Conservation (phyloP, 768 basidiomycete species). For the Lactifluus pinguis region DNA sequence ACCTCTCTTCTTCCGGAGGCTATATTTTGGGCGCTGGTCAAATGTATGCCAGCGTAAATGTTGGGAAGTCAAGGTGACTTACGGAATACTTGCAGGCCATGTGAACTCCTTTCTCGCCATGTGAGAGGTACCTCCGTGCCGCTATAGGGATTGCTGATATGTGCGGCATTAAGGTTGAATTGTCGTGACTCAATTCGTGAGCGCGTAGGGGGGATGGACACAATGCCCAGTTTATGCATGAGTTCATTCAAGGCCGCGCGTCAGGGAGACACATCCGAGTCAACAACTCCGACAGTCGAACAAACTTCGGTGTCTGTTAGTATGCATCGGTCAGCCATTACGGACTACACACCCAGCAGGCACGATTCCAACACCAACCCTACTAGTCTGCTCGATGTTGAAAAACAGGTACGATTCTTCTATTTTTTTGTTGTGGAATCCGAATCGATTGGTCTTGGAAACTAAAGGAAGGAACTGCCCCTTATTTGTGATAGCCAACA, state of each 20-base stretch:
- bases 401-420: background rate
- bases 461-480: background rate
- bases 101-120: conserved; percentile 45
- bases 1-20: conserved; percentile 40
- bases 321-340: background rate
- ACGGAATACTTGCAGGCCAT: conserved; percentile 31
- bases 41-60: conserved; percentile 30
- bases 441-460: background rate
- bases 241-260: background rate
- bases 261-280: background rate
- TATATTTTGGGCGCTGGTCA: conserved; percentile 44
- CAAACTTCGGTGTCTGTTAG: background rate
- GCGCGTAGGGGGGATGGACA: background rate
- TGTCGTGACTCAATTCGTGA: background rate
- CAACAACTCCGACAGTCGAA: no score
- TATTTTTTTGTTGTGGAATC: no score
- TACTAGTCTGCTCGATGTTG: background rate
- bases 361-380: background rate
- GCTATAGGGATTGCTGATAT: background rate
- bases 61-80: background rate
- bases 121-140: conserved; percentile 25
- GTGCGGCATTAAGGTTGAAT: conserved; percentile 1
- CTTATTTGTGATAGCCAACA: background rate
- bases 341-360: background rate
- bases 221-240: background rate